Evolutionary conservation across 129 eudicot species (phyloP).

Genomic region (Glebionis coronaria): DNA sequence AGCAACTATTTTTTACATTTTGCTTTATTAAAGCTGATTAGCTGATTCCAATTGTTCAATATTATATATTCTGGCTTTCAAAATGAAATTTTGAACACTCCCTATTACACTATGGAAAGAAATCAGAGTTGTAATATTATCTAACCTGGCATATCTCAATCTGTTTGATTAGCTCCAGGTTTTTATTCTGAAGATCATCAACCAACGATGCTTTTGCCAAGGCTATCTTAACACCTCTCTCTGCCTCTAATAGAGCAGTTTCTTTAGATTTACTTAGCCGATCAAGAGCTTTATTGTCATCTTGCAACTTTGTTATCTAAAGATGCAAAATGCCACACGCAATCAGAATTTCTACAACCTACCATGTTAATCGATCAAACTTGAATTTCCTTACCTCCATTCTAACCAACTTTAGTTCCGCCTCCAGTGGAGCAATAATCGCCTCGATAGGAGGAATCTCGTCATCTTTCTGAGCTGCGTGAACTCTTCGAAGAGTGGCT

Average conservation of each 20-base stretch:
- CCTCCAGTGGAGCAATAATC: constrained; percentile 86
- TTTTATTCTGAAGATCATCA: constrained; percentile 87
- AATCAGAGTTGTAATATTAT: constrained; percentile 8
- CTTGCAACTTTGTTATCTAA: constrained; percentile 83
- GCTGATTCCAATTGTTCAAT: background rate
- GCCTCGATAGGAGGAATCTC: constrained; percentile 97
- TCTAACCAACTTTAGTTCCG: constrained; percentile 79
- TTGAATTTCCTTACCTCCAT: constrained; percentile 45
- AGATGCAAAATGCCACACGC: constrained; percentile 11
- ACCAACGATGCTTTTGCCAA: constrained; percentile 83
- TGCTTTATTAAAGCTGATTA: no score
- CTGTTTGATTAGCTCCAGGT: constrained; percentile 76
- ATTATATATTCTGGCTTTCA: no score
- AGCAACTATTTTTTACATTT: no score
- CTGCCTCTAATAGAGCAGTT: constrained; percentile 83
- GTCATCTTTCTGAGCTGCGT: constrained; percentile 91
- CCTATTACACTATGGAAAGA: background rate
- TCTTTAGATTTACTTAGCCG: constrained; percentile 91
- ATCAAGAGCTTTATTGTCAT: constrained; percentile 86
- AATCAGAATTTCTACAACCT: no score
- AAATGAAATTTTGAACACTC: no score
- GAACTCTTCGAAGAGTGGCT: constrained; percentile 96
- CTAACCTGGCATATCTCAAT: constrained; percentile 88
- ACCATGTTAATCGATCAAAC: no score
- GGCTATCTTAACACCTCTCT: constrained; percentile 71